Evolutionary conservation across 2,329 filamentous ascomycete species (phyloP).

Genomic region (Diaporthe ilicicola): DNA sequence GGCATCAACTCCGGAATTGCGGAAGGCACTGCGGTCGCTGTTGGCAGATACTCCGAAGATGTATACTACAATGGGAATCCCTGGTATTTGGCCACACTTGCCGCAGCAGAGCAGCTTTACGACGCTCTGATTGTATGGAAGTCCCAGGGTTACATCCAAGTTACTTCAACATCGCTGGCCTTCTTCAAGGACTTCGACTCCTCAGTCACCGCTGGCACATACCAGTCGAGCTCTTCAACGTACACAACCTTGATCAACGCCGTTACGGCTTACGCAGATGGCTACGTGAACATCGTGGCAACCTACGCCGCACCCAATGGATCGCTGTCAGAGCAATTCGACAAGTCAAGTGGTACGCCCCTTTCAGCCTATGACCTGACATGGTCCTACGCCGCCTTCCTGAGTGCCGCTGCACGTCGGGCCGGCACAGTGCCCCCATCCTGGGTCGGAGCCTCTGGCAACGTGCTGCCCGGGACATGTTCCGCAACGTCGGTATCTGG

Average conservation of each 20-base stretch:
- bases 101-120: constrained; percentile 83
- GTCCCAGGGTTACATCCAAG: constrained; percentile 66
- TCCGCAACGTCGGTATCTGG: constrained; percentile 55
- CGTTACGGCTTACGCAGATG: constrained; percentile 65
- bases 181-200: constrained; percentile 77
- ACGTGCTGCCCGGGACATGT: constrained; percentile 60
- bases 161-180: constrained; percentile 70
- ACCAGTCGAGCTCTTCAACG: constrained; percentile 53
- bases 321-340: constrained; percentile 74
- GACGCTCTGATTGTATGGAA: constrained; percentile 79
- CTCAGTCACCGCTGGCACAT: constrained; percentile 68
- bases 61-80: constrained; percentile 81
- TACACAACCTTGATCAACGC: constrained; percentile 67
- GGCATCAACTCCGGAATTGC: constrained; percentile 72
- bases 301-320: constrained; percentile 70
- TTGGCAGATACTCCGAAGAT: constrained; percentile 77
- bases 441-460: constrained; percentile 59
- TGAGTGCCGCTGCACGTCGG: constrained; percentile 68
- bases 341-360: constrained; percentile 59
- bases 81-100: constrained; percentile 81
- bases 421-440: constrained; percentile 62
- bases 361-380: constrained; percentile 74
- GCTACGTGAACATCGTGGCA: constrained; percentile 68
- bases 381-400: constrained; percentile 77
- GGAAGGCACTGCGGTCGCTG: constrained; percentile 65